Base-by-base conservation (phyloP, 306 rosid genomes). In the Vicia villosa region DNA sequence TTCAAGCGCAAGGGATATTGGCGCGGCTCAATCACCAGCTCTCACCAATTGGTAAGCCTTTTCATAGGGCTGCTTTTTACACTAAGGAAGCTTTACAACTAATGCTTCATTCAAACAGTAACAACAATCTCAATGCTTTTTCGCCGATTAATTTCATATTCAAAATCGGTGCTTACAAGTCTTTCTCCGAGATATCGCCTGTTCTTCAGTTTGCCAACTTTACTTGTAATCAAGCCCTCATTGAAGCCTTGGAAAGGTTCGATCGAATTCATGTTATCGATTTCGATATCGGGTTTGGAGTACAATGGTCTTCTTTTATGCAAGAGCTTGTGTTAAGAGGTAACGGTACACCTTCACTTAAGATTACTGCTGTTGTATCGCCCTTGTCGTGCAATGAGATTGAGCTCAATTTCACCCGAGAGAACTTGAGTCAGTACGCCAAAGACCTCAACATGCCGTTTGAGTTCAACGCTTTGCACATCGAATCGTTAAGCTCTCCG, bases 21-120 rank as follows among this genome's bases (percentile, higher is more conserved):
- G 98, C 98, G 98, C 98, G 98, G 98, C 98, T 93, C 98, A 93
- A 93, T 93, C 98, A 93, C 86, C 96, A 93, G 89, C 97, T 93
- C 87, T 86, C 95, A 75, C 95, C 98, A 5, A 79, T 77, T 70
- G 95, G 96, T 72, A 92, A 81, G 87, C 98, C 98, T 67, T 90
- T 90, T 59, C 96, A 85, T 46, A 88, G 98, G 98, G 91, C 97
- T 84, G 91, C 97, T 81, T 90, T 86, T 64, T 90, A 88, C 49
- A 88, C 85, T 85, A 88, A 85, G 80, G 97, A 93, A 78, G 96
- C 98, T 63, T 78, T 93, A 80, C 86, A 86, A 36, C 74, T 74
- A 58, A 83, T 93, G 73, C 88, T 90, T n/a, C 86, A 87, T 66
- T 67, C 79, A 26, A 85, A 82, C 67, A 66, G 63, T 66, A 49